Evolutionary conservation across 441 rosid genomes (phyloP), one percentile per base, ranked within the genome.

Genomic region (Pelargonium exstipulatum): DNA sequence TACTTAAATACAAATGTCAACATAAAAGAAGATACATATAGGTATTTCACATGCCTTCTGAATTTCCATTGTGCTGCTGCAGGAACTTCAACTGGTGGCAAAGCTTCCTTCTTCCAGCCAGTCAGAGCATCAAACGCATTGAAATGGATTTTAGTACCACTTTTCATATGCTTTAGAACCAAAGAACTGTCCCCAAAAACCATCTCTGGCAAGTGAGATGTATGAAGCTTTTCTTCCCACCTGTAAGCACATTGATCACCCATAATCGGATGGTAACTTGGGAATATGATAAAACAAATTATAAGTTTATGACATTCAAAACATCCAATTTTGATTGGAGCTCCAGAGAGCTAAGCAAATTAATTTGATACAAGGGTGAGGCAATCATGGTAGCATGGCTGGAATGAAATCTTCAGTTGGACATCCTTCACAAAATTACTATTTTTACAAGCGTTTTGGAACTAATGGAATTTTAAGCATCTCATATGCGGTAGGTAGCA

Each of bases 41-140:
- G 62, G 62, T 20, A 57, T 57, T 57, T 57, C 29, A 57, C 62
- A 16, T 18, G 29, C 99, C 99, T 87, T 80, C 96, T 86, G 75
- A 90, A 94, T 80, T 91, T 94, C 99, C 97, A 94, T 79, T 86
- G 42, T 14, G 87, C 96, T 0, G 97, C 99, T 2, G 97, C 97
- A 68, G 99, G 99, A 77, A 94, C 97, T 77, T 94, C 96, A 78
- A 95, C 96, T 0, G 99, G 94, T 1, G 96, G 97, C 80, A 91
- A 84, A 29, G 84, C 86, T 78, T 90, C 95, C 73, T 88, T 69
- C 79, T 90, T 90, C 92, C 97, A 90, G 16, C 92, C 97, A 37
- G 71, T 60, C 51, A 95, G 80, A 14, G 99, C 99, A 78, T 95
- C 97, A 78, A 90, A 86, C 1, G 97, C 95, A 74, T 88, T 90